A percentile compares a stretch with the other conserved stretches of the same genome.
phyloP scores from a whole-genome alignment of 2,329 filamentous ascomycete species.

The Scolecobasidium constrictum region DNA sequence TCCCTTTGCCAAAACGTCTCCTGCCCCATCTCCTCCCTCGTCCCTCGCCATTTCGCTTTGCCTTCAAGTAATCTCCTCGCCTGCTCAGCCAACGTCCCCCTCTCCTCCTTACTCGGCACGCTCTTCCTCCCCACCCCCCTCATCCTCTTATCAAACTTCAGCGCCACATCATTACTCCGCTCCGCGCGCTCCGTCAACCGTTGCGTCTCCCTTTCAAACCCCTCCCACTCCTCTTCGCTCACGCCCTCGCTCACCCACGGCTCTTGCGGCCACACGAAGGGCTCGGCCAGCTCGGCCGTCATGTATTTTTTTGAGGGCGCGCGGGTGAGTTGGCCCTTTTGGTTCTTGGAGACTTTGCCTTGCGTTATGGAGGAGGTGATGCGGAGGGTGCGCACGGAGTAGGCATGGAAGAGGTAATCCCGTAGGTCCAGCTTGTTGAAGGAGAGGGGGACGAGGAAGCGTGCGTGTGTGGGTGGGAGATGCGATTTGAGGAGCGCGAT shows the following conservation, averaged over 20 bases:
- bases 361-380: conserved; percentile 75
- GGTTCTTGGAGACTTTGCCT: conserved; percentile 29
- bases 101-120: conserved; percentile 13
- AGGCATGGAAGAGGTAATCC: conserved; percentile 85
- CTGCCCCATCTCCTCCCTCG: conserved; percentile 1
- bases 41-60: conserved; percentile 28
- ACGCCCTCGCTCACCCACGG: conserved; percentile 30
- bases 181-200: not conserved
- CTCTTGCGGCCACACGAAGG: conserved; percentile 76
- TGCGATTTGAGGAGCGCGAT: conserved; percentile 68
- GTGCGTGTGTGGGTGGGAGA: conserved; percentile 69
- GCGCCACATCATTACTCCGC: not conserved
- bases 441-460: conserved; percentile 79
- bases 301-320: conserved; percentile 76
- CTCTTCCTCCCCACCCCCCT: conserved; percentile 18
- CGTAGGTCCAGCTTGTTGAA: conserved; percentile 96
- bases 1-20: not conserved
- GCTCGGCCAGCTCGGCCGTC: conserved; percentile 79
- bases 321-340: conserved; percentile 43
- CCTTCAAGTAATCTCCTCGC: conserved; percentile 11
- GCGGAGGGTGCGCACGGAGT: conserved; percentile 60
- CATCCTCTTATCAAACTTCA: not conserved
- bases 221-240: conserved; percentile 38
- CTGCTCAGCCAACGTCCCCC: conserved; percentile 16
- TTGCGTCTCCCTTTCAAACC: conserved; percentile 24